phyloP scores from a whole-genome alignment of 2,329 filamentous ascomycete species.

The Raffaelea arxii region DNA sequence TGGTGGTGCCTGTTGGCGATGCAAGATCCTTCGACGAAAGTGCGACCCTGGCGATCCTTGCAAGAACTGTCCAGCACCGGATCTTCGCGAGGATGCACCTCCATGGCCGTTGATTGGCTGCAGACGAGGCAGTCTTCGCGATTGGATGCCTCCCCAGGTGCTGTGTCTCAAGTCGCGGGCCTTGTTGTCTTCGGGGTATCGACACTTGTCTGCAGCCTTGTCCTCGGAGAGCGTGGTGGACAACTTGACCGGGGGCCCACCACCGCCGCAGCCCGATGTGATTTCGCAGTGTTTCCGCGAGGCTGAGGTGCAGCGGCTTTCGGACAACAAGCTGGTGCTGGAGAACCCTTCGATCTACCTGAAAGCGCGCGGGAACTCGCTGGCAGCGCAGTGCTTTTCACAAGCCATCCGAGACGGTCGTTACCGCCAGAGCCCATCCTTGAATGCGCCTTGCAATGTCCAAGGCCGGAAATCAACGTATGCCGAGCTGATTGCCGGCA shows the following conservation, averaged over 20 bases:
- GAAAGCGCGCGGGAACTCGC: conserved; percentile 13
- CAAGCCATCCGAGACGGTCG: conserved; percentile 18
- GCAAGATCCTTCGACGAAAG: conserved; percentile 20
- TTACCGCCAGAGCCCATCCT: conserved; percentile 16
- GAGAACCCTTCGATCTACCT: conserved; percentile 16
- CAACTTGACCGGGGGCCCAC: not conserved
- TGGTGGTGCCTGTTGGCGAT: conserved; percentile 22
- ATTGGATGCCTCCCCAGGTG: conserved; percentile 16
- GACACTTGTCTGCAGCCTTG: conserved; percentile 7
- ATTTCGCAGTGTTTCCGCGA: conserved; percentile 16
- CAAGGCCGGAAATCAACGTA: conserved; percentile 14
- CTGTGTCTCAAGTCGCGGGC: conserved; percentile 16
- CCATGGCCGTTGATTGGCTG: conserved; percentile 22
- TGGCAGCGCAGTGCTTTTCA: conserved; percentile 12
- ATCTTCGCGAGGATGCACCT: conserved; percentile 20
- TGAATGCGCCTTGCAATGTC: conserved; percentile 12
- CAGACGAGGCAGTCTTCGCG: conserved; percentile 18
- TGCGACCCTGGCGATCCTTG: conserved; percentile 19
- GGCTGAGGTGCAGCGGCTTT: conserved; percentile 18
- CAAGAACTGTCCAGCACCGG: conserved; percentile 19
- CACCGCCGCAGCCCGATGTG: conserved; percentile 8
- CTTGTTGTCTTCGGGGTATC: conserved; percentile 5
- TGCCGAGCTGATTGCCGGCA: conserved; percentile 19
- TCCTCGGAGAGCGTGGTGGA: conserved; percentile 8
- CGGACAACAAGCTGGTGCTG: conserved; percentile 20